Base-by-base conservation (phyloP, 176 grass and related monocot species). In the Avena eriantha region DNA sequence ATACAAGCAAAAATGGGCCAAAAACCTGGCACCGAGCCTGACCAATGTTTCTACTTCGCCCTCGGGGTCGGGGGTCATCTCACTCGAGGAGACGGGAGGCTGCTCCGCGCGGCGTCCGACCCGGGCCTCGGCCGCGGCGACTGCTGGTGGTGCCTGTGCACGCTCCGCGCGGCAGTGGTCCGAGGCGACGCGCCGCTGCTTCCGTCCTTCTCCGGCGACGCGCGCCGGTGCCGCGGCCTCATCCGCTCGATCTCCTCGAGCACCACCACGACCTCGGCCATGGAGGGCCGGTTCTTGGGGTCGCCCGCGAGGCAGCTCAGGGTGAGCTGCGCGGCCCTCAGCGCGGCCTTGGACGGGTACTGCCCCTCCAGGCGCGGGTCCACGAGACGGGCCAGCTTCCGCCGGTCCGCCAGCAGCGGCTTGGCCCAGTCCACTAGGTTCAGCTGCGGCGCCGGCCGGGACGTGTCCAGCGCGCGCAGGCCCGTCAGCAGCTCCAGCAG, bases 361-460 rank as follows among this genome's bases (percentile, higher is more conserved):
- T 80, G 80, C 24, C 94, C 94, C 78, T 88, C 82, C 21, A 97
- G 81, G 21, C 94, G 73, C 1, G 92, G 94, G 83, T 97, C 94
- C 3, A 94, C 80, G 11, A 97, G 65, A 3, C 81, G 82, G 58
- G 66, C 48, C 22, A 94, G 74, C 82, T 86, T 94, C 60, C 85
- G 87, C 0, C 84, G 78, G 79, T 93, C 88, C 24, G 87, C 79
- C 55, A 94, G 71, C 82, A 69, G 33, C 19, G 80, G 79, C 79
- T 63, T 90, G 65, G 73, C 78, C 83, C 77, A 84, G 26, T 79
- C 82, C 80, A 94, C 81, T 76, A 97, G 83, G 64, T 93, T 97
- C 39, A 83, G 85, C 58, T 90, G 89, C 79, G 58, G 71, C 33
- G 88, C 72, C 0, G 92, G 89, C 10, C 92, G 86, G 26, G 7